phyloP scores from a whole-genome alignment of 805 yeast species.

The Grigorovia jiainica region DNA sequence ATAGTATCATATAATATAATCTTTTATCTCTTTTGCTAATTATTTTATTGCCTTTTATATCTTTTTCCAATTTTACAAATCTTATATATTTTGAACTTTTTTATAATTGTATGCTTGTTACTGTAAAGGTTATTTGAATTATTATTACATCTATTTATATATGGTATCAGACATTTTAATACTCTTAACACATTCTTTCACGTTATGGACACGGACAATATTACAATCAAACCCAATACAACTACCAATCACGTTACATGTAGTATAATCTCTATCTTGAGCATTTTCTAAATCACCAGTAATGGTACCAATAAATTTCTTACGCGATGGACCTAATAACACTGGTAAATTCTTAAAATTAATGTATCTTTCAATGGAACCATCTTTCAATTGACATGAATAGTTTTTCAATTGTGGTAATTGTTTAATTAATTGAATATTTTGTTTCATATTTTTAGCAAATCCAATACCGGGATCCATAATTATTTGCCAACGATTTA shows the following conservation, averaged over 20 bases:
- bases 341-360: conserved; percentile 43
- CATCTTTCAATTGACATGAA: conserved; percentile 17
- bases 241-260: conserved; percentile 65
- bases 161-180: conserved; percentile 61
- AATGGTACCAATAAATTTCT: conserved; percentile 71
- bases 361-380: conserved; percentile 8
- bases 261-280: conserved; percentile 58
- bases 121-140: too few relatives aligned
- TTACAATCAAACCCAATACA: conserved; percentile 67
- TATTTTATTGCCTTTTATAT: too few relatives aligned
- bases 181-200: conserved; percentile 45
- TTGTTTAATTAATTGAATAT: conserved; percentile 51
- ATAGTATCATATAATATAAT: too few relatives aligned
- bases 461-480: conserved; percentile 95
- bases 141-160: too few relatives aligned
- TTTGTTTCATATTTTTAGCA: conserved; percentile 74
- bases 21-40: too few relatives aligned
- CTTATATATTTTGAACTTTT: too few relatives aligned
- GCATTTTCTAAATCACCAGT: conserved; percentile 47
- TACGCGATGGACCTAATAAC: conserved; percentile 81
- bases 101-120: too few relatives aligned
- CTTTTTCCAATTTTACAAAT: too few relatives aligned
- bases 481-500: conserved; percentile 82
- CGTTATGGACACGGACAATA: conserved; percentile 85
- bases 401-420: conserved; percentile 40